Percentiles rank a stretch among this genome's conserved stretches.
These are phyloP conservation scores for Magnolia kwangsiensis DNA, from an alignment of 164 flowering plant species.

Conservation along the genomic window DNA sequence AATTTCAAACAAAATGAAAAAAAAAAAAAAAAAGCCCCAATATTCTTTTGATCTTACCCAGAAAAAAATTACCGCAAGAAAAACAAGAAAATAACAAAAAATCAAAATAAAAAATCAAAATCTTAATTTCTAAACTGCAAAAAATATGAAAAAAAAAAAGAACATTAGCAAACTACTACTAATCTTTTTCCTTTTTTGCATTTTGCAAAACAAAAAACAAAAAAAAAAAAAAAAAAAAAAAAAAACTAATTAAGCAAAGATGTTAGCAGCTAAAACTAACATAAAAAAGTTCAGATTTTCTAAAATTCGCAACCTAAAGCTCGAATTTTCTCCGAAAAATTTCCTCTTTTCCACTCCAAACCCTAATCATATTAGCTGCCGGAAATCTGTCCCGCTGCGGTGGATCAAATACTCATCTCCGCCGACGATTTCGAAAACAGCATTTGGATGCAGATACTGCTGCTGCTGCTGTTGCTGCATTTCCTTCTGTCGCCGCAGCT, in stretches of 20 bases:
- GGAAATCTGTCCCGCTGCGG: conserved; percentile 42
- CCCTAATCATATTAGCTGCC: conserved; percentile 43
- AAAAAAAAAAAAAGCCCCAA: not conserved
- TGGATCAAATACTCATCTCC: conserved; percentile 60
- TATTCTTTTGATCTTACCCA: not conserved
- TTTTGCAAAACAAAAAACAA: not conserved
- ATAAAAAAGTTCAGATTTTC: conserved; percentile 4
- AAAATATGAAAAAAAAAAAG: conserved; percentile 12
- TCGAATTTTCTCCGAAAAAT: not conserved
- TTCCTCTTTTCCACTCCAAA: not conserved
- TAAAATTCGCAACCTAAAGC: conserved; percentile 5
- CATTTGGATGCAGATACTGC: conserved; percentile 28
- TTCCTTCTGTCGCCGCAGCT: conserved; percentile 81
- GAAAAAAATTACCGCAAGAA: not conserved
- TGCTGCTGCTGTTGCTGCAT: conserved; percentile 31
- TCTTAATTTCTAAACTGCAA: conserved; percentile 2
- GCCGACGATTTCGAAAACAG: conserved; percentile 35
- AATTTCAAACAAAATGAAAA: not conserved
- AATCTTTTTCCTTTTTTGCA: not conserved
- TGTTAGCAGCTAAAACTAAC: conserved; percentile 3
- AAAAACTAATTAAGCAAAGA: conserved; percentile 1
- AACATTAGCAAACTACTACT: conserved; percentile 4
- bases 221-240: not conserved
- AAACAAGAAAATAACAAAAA: not conserved
- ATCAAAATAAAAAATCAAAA: not conserved